Base-by-base conservation (phyloP, 108 stramenopile genomes). In the Cylindrotheca fusiformis region DNA sequence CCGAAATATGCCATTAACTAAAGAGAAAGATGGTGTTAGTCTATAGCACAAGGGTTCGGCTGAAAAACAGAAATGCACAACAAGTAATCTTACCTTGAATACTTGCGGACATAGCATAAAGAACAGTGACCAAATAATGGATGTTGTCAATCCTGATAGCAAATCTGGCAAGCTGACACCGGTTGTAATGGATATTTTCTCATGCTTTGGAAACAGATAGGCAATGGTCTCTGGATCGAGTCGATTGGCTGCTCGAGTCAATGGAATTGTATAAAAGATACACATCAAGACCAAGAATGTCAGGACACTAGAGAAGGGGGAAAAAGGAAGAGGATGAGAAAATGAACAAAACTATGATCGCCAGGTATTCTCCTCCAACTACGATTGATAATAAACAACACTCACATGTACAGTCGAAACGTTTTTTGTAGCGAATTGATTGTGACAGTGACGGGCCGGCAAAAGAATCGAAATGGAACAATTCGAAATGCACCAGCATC, bases 381-480 rank as follows among this genome's bases (percentile, higher is more conserved):
- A n/a, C n/a, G n/a, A n/a, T n/a, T n/a, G n/a, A n/a, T n/a, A n/a
- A n/a, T 1, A 1, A 47, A 23, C 14, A 6, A 18, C 20, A 55
- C 65, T 32, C 55, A 67, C 78, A 77, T 60, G 50, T 76, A 83
- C 31, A 68, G 65, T 49, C 93, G 68, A 21, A 67, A 30, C 25
- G 68, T 56, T 49, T 87, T 76, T 54, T 94, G 87, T 28, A 78
- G 70, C 25, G 74, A 58, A 41, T 85, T 82, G 12, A 91, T 58
- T 32, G 80, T 84, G 59, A 94, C 32, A 3, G 93, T 87, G 19
- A 94, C 89, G n/a, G 93, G 93, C 29, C 88, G 79, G 61, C 93
- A 94, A 65, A 87, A 94, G 56, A 81, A 83, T 50, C 93, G 78
- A 48, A 87, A 91, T 6, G 78, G 79, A 48, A 78, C 75, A 3